Base-by-base conservation (phyloP, 164 flowering plant genomes). In the Umbellularia californica region DNA sequence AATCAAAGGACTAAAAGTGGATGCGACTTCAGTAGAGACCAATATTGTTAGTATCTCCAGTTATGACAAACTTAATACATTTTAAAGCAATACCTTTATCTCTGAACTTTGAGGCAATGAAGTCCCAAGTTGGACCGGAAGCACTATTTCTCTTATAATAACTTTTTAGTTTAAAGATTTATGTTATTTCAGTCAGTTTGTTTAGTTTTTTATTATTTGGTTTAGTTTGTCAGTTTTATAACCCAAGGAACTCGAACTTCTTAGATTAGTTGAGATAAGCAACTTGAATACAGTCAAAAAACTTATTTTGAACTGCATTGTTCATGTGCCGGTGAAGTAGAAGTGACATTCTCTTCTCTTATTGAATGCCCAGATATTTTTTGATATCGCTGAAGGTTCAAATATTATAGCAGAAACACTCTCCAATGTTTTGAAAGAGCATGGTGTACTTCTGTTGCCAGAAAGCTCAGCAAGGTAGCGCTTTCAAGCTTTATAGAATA, bases 1-100 rank as follows among this genome's bases (percentile, higher is more conserved):
- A 72, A 89, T 93, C 77, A 81, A 86, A 74, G 97, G 93, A 70
- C 75, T 95, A n/a, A 84, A 76, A 74, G 90, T 93, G 63, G 87
- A 92, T 77, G 55, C 80, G 6, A 72, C 81, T 71, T 77, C 92
- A 25, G 93, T 95, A 33, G 95, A 91, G 83, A 95, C 99, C 65
- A 93, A 91, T 55, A 88, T 95, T 30, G 97, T 95, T 73, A 90
- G 97, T 85, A 47, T 70, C 52, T 19, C 68, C 24, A 60, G 66
- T 23, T 25, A 68, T 58, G 13, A 28, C 15, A 13, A 12, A 10
- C n/a, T 2, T 62, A 30, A 30, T 30, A 33, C 7, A 55, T 55
- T 55, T 55, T 63, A 12, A 62, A 60, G 71, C 52, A 23, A 41
- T 19, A 52, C 47, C 47, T 69, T 33, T 22, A n/a, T 15, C 28